These are phyloP conservation scores for Talaromyces stipitatus DNA, from an alignment of 495 filamentous ascomycete genomes.

Conservation along the genomic window DNA sequence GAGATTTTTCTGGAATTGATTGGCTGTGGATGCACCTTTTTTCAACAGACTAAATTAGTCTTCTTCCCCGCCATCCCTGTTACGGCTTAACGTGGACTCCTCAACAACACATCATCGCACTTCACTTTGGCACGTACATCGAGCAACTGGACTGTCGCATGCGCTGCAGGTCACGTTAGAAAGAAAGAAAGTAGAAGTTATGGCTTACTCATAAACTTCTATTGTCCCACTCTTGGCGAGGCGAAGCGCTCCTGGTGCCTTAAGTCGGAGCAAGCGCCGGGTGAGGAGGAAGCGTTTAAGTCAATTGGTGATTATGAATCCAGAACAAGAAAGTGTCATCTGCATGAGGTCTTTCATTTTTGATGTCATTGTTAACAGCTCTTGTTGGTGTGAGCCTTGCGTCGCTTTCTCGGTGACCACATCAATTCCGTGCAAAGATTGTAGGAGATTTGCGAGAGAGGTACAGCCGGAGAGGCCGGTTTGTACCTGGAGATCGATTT, in stretches of 20 bases:
- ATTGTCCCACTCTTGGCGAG: neutral
- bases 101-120: conserved; percentile 14
- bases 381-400: neutral
- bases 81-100: conserved; percentile 36
- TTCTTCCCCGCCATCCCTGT: conserved; percentile 32
- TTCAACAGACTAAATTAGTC: conserved; percentile 37
- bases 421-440: neutral
- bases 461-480: neutral
- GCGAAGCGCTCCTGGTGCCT: conserved; percentile 1
- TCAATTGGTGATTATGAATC: neutral
- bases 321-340: no score
- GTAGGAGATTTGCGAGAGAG: neutral
- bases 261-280: neutral
- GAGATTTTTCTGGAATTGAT: conserved; percentile 30
- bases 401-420: neutral
- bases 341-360: neutral
- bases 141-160: conserved; percentile 19
- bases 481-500: neutral
- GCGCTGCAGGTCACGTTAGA: conserved; percentile 28
- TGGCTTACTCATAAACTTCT: neutral
- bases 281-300: neutral
- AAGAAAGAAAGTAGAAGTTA: neutral
- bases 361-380: neutral
- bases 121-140: conserved; percentile 1
- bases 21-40: conserved; percentile 33